These are phyloP conservation scores for Bryoerythrophyllum caledonicum DNA, from an alignment of 225 moss, liverwort and hornwort genomes.

Conservation along the genomic window DNA sequence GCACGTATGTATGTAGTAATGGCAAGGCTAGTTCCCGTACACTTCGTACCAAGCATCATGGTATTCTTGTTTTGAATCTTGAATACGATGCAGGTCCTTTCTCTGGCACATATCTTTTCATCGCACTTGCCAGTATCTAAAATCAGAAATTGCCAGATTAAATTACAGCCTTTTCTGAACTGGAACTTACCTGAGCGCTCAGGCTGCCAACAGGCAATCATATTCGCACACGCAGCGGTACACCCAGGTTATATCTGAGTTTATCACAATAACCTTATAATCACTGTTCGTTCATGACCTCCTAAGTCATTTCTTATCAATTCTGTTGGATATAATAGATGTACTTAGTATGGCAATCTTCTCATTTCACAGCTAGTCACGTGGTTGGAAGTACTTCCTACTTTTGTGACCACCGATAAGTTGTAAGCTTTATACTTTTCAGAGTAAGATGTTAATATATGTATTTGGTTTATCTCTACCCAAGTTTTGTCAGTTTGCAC, in stretches of 20 bases:
- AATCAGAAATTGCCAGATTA: constrained; percentile 18
- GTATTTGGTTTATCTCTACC: too few species aligned
- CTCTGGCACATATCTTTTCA: constrained; percentile 32
- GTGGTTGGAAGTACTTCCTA: too few species aligned
- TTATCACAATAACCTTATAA: not conserved
- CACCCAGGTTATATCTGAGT: not conserved
- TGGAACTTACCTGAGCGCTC: not conserved
- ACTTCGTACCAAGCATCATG: not conserved
- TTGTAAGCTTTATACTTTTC: not conserved
- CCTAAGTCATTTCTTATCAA: too few species aligned
- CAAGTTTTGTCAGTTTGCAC: not conserved
- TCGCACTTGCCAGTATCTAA: constrained; percentile 36
- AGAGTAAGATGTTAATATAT: not conserved
- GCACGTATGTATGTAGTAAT: constrained; percentile 10
- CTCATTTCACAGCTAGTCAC: too few species aligned
- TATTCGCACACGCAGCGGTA: not conserved
- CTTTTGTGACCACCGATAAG: not conserved
- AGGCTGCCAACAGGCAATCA: constrained; percentile 9
- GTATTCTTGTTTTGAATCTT: not conserved
- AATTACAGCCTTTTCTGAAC: not conserved
- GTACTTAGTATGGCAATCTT: too few species aligned
- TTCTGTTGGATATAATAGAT: too few species aligned
- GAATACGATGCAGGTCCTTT: constrained; percentile 7
- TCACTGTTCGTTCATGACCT: too few species aligned
- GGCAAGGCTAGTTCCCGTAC: not conserved